A percentile compares a stretch with the other conserved stretches of the same genome.
phyloP scores from a whole-genome alignment of 257 asterid species.

The Nemophila menziesii region DNA sequence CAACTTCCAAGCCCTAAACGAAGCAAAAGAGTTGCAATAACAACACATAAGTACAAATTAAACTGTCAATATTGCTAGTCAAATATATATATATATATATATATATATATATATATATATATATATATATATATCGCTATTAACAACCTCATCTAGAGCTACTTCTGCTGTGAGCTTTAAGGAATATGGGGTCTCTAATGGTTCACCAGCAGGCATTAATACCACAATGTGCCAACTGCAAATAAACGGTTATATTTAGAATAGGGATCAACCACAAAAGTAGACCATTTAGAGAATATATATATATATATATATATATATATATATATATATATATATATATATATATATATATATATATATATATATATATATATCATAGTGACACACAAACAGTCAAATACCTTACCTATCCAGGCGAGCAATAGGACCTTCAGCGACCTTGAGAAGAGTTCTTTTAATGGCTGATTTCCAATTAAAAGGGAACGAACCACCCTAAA shows the following conservation, averaged over 20 bases:
- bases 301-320: no score
- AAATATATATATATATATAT: no score
- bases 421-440: slow-evolving; percentile 32
- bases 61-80: no score
- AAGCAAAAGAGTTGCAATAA: slow-evolving; percentile 9
- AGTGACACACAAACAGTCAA: not conserved
- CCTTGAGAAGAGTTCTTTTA: slow-evolving; percentile 61
- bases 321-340: no score
- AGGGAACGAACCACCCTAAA: slow-evolving; percentile 77
- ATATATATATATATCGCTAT: no score
- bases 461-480: slow-evolving; percentile 65
- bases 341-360: no score
- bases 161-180: slow-evolving; percentile 52
- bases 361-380: no score
- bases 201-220: slow-evolving; percentile 80
- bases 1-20: slow-evolving; percentile 57
- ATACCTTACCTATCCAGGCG: slow-evolving; percentile 48
- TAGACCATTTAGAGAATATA: not conserved
- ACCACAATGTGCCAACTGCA: slow-evolving; percentile 84
- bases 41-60: not conserved
- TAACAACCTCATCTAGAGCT: slow-evolving; percentile 84
- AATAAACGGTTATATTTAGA: slow-evolving; percentile 9
- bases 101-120: no score
- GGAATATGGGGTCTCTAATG: slow-evolving; percentile 63
- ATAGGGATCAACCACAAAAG: not conserved